Evolutionary conservation across 75 land plant species (phyloP), one percentile per base, ranked within the genome.

Genomic region (Cryptomeria japonica): DNA sequence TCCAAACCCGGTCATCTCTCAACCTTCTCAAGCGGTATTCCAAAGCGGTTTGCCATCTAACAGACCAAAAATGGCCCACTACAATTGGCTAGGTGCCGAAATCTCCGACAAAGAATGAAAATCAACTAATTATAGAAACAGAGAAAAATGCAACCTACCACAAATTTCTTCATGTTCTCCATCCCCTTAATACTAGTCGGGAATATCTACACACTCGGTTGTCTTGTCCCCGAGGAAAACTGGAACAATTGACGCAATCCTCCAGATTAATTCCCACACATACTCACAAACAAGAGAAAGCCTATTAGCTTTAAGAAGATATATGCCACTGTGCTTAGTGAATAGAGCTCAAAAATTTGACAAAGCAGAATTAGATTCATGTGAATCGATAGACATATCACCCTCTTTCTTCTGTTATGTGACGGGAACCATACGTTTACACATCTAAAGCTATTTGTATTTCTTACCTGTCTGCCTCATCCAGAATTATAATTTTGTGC

Each of bases 381-480:
- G n/a, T n/a, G n/a, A n/a, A n/a, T n/a, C n/a, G n/a, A n/a, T n/a
- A n/a, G n/a, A n/a, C n/a, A n/a, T n/a, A n/a, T n/a, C n/a, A n/a
- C n/a, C n/a, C n/a, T n/a, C n/a, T n/a, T n/a, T n/a, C n/a, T n/a
- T n/a, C n/a, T n/a, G n/a, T n/a, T n/a, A n/a, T n/a, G n/a, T n/a
- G n/a, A n/a, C n/a, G n/a, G n/a, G n/a, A n/a, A n/a, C n/a, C n/a
- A n/a, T n/a, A n/a, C n/a, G n/a, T n/a, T n/a, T n/a, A n/a, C n/a
- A n/a, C n/a, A n/a, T 32, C 10, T 34, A 34, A 51, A 11, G 22
- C 44, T 78, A 75, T 31, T 19, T 78, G 14, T 2, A 37, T 37
- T 41, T 80, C 44, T 31, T 80, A 97, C 99, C 99, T 98, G 92
- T 98, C 99, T 83, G 99, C 99, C 90, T 98, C 99, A 91, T 98